These are phyloP conservation scores for Mycogone perniciosa DNA, from an alignment of 2,329 filamentous ascomycete species.

Conservation along the genomic window DNA sequence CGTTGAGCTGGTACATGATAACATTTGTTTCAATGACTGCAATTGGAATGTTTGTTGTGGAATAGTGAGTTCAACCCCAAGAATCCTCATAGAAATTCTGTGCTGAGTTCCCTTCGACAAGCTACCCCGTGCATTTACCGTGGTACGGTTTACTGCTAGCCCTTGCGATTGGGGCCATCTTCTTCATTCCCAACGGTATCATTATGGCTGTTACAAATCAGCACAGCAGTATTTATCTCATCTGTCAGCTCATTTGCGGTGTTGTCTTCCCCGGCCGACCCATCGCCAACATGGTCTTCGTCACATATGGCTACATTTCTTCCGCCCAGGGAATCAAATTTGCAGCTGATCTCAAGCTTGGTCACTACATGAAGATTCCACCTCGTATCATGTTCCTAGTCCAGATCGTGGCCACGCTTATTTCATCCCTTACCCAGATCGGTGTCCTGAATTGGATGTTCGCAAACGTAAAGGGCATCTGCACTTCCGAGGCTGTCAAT, in stretches of 20 bases:
- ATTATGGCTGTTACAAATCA: slow-evolving; percentile 92
- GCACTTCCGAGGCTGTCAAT: slow-evolving; percentile 72
- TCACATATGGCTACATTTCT: slow-evolving; percentile 85
- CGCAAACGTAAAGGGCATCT: slow-evolving; percentile 65
- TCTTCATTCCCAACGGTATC: slow-evolving; percentile 87
- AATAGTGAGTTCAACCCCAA: slow-evolving; percentile 56
- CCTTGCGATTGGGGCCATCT: slow-evolving; percentile 67
- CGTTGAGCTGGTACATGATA: slow-evolving; percentile 71
- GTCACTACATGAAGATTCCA: slow-evolving; percentile 83
- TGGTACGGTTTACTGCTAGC: slow-evolving; percentile 83
- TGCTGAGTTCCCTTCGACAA: slow-evolving; percentile 25
- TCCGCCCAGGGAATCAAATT: slow-evolving; percentile 88
- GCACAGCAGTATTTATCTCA: slow-evolving; percentile 78
- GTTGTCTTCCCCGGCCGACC: slow-evolving; percentile 76
- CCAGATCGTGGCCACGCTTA: slow-evolving; percentile 67
- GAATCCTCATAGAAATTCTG: background rate
- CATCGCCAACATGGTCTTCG: slow-evolving; percentile 89
- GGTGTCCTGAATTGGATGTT: slow-evolving; percentile 90
- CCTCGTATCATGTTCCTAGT: slow-evolving; percentile 73
- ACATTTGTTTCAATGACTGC: slow-evolving; percentile 71
- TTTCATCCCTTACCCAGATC: slow-evolving; percentile 77
- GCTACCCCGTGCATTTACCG: slow-evolving; percentile 73
- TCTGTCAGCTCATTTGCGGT: slow-evolving; percentile 80
- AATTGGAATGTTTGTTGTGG: slow-evolving; percentile 76
- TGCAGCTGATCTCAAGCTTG: slow-evolving; percentile 78